Conservation (phyloP, 108 stramenopile genomes). For the Fistulifera solaris region DNA sequence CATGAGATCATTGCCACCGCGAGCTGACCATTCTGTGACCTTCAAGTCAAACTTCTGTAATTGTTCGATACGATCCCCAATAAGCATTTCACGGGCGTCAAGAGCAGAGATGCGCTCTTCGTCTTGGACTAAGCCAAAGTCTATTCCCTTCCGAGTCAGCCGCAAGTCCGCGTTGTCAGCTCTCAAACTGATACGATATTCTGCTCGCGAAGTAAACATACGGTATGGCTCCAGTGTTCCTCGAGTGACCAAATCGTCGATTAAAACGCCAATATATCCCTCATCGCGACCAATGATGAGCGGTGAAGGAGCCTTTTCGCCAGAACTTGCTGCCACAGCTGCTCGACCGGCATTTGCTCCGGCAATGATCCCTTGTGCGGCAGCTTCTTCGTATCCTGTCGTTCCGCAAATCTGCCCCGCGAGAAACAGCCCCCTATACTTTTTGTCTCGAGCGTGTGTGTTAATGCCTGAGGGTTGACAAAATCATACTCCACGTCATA, state of each 20-base stretch:
- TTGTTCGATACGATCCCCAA: conserved; percentile 52
- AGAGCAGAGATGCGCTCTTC: conserved; percentile 74
- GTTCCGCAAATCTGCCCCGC: conserved; percentile 99
- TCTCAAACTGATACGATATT: conserved; percentile 86
- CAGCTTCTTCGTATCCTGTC: conserved; percentile 99
- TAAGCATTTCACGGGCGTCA: conserved; percentile 58
- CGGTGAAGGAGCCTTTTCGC: conserved; percentile 42
- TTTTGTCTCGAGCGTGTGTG: conserved; percentile 90
- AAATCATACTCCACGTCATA: conserved; percentile 96
- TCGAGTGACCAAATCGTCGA: conserved; percentile 95
- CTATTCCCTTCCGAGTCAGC: conserved; percentile 82
- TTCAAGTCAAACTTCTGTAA: conserved; percentile 62
- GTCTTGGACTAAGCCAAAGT: conserved; percentile 82
- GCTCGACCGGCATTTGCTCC: conserved; percentile 85
- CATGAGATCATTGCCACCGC: conserved; percentile 65
- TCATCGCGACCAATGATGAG: conserved; percentile 92
- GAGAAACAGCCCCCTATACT: conserved; percentile 83
- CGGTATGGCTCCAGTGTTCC: conserved; percentile 95
- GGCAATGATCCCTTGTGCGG: conserved; percentile 92
- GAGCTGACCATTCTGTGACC: conserved; percentile 70
- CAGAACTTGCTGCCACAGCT: conserved; percentile 41
- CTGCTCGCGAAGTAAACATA: conserved; percentile 96
- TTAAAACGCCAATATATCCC: conserved; percentile 94
- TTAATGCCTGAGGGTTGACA: conserved; percentile 87
- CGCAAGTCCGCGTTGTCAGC: conserved; percentile 96